Evolutionary conservation across 176 grass and related monocot genomes (phyloP).

Genomic region (Triticum timopheevii): DNA sequence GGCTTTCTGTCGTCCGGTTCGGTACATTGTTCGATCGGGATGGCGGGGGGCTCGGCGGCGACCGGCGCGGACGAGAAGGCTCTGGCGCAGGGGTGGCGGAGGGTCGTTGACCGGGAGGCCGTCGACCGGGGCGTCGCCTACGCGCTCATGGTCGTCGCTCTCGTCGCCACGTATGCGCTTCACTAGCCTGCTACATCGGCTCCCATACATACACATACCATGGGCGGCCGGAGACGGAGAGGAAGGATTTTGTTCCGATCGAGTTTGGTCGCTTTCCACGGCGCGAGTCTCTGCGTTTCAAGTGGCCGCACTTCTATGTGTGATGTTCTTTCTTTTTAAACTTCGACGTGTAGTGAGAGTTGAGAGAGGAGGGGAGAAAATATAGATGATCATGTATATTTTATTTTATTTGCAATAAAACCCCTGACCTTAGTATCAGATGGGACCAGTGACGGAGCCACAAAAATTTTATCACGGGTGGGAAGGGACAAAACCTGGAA

Average conservation of each 20-base stretch:
- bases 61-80: background rate
- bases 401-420: no score
- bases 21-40: background rate
- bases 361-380: no score
- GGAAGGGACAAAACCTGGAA: no score
- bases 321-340: background rate
- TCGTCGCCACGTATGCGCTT: constrained; percentile 58
- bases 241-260: background rate
- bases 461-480: no score
- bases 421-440: no score
- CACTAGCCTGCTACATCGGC: constrained; percentile 28
- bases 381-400: no score
- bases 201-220: background rate
- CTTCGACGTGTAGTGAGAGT: no score
- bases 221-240: background rate
- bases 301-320: background rate
- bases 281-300: background rate
- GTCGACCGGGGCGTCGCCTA: constrained; percentile 67
- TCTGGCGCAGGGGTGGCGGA: background rate
- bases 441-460: no score
- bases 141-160: constrained; percentile 55
- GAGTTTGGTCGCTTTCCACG: background rate
- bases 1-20: background rate
- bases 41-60: background rate
- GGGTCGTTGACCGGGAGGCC: constrained; percentile 39